Percentiles rank a stretch among this genome's conserved stretches.
Conservation (phyloP, 2,329 filamentous ascomycete genomes). For the Sclerotinia spermophila region DNA sequence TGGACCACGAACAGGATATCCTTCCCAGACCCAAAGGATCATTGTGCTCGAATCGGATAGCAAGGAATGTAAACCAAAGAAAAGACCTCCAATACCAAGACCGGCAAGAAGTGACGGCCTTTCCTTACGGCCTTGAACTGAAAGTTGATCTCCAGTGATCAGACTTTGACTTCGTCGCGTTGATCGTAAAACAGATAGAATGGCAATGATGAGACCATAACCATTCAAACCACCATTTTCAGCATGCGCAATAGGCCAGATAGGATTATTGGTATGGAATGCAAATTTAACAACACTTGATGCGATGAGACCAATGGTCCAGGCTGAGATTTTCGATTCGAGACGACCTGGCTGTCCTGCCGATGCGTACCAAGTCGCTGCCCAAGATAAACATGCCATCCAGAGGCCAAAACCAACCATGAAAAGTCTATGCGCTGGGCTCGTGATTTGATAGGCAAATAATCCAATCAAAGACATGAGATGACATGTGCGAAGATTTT, state of each 20-base stretch:
- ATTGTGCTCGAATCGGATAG: conserved; percentile 97
- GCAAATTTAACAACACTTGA: conserved; percentile 91
- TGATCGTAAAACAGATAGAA: conserved; percentile 72
- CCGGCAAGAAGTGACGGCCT: conserved; percentile 70
- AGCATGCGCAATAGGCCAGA: conserved; percentile 92
- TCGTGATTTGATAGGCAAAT: conserved; percentile 70
- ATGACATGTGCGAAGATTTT: conserved; percentile 68
- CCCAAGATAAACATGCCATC: conserved; percentile 80
- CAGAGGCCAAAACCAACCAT: conserved; percentile 76
- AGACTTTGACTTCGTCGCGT: conserved; percentile 59
- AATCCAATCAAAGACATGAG: conserved; percentile 75
- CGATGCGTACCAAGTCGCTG: conserved; percentile 76
- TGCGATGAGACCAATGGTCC: conserved; percentile 74
- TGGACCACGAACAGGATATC: conserved; percentile 85
- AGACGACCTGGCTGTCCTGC: conserved; percentile 69
- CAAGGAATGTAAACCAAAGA: conserved; percentile 88
- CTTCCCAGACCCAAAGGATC: conserved; percentile 98
- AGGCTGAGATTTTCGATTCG: conserved; percentile 77
- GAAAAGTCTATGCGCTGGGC: conserved; percentile 73
- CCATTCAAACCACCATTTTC: conserved; percentile 92
- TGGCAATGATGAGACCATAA: conserved; percentile 69
- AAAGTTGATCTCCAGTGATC: conserved; percentile 37
- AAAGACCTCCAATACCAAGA: conserved; percentile 74
- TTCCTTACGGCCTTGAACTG: conserved; percentile 52
- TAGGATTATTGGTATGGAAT: conserved; percentile 89